Evolutionary conservation across 2,329 filamentous ascomycete genomes (phyloP), one percentile per base, ranked within the genome.

Genomic region (Zymoseptoria passerinii): DNA sequence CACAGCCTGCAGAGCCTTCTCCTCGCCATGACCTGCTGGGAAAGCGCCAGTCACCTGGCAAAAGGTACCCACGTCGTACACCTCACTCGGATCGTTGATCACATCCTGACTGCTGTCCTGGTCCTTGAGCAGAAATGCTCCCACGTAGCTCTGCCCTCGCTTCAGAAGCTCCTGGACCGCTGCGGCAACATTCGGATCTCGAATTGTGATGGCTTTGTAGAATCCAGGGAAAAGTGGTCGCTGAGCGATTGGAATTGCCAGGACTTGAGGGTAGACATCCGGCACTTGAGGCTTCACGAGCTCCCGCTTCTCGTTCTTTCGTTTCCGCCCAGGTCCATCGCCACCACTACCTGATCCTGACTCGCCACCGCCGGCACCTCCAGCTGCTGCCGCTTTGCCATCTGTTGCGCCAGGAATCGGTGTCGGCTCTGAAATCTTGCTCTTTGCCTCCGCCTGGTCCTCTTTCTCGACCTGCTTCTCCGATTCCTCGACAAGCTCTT

Each of bases 131-230:
- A 99, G 75, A 76, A 99, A 99, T 2, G 92, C 92, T 62, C 94
- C 94, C 48, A 99, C 90, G 69, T 99, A 99, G 23, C 92, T 95
- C 74, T 99, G 95, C 0, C 94, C 94, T 55, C 92, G 83, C 80
- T 95, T 96, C 72, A 97, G 90, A 81, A 96, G 94, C 71, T 99
- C 95, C 59, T 92, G 88, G 65, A 99, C 95, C 20, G 94, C 94
- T 48, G 86, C 85, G 13, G 92, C 88, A 40, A 99, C 94, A 67
- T 94, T 89, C 18, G 89, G 89, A 70, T 99, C 91, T 71, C 90
- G 87, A 66, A 99, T 95, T 3, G 92, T 99, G 66, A 99, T 94
- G 8, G 94, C 92, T 76, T 99, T 99, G 79, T 99, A 99, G 75
- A 97, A 99, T 1, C 94, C 94, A 1, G 94, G 94, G 75, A 97